phyloP scores from a whole-genome alignment of 805 yeast genomes.

The Teunomyces atbi region DNA sequence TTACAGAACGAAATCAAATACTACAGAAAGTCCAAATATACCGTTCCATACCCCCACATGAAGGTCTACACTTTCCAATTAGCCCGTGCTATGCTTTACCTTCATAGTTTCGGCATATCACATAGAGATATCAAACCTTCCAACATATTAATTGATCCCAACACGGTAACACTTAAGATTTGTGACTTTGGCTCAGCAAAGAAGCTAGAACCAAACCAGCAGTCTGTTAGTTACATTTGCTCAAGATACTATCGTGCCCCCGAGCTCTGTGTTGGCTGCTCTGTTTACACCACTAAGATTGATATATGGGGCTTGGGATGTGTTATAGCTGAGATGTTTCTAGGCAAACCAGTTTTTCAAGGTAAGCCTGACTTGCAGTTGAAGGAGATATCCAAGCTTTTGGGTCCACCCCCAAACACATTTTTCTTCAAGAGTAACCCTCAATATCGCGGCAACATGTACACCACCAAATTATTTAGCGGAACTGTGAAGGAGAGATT shows the following conservation, averaged over 20 bases:
- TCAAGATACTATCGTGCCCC: slow-evolving; percentile 96
- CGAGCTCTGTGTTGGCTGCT: slow-evolving; percentile 88
- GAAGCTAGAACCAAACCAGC: slow-evolving; percentile 71
- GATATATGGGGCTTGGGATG: slow-evolving; percentile 99
- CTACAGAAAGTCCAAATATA: slow-evolving; percentile 57
- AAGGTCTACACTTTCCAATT: slow-evolving; percentile 77
- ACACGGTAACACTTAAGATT: slow-evolving; percentile 62
- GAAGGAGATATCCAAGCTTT: slow-evolving; percentile 81
- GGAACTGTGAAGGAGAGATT: slow-evolving; percentile 52
- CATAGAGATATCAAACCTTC: slow-evolving; percentile 87
- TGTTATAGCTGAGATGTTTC: slow-evolving; percentile 89
- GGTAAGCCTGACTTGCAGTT: slow-evolving; percentile 89
- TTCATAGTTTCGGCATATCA: slow-evolving; percentile 76
- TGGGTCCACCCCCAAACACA: slow-evolving; percentile 80
- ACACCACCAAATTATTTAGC: slow-evolving; percentile 59
- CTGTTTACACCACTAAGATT: slow-evolving; percentile 82
- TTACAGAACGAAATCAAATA: slow-evolving; percentile 73
- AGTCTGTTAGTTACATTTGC: slow-evolving; percentile 94
- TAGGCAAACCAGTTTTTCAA: slow-evolving; percentile 93
- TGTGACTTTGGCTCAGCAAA: slow-evolving; percentile 89
- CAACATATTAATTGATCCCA: slow-evolving; percentile 73
- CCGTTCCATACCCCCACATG: slow-evolving; percentile 69
- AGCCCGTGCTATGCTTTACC: slow-evolving; percentile 78
- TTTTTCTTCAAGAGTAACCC: slow-evolving; percentile 76
- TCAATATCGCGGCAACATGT: slow-evolving; percentile 71